Percentiles rank a stretch among this genome's conserved stretches.
These are phyloP conservation scores for Microsporum audouinii DNA, from an alignment of 2,329 filamentous ascomycete species.

Conservation along the genomic window DNA sequence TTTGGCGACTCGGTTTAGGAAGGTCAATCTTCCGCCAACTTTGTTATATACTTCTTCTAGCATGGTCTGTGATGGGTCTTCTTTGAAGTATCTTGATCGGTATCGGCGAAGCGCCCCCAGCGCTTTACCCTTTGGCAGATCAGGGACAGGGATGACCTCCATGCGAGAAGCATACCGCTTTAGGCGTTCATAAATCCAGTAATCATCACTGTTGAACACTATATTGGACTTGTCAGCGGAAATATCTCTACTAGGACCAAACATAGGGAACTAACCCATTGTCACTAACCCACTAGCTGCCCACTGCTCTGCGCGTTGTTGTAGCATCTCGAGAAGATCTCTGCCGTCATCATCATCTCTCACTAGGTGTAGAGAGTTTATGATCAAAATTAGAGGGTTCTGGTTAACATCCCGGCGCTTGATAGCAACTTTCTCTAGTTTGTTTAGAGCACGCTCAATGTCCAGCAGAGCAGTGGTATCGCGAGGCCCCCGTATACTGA, in stretches of 20 bases:
- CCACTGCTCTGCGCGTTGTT: slow-evolving; percentile 94
- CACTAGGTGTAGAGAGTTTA: slow-evolving; percentile 87
- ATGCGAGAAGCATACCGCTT: slow-evolving; percentile 89
- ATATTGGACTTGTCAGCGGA: slow-evolving; percentile 23
- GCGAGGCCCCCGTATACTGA: slow-evolving; percentile 82
- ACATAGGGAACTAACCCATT: slow-evolving; percentile 30
- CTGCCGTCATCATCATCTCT: slow-evolving; percentile 87
- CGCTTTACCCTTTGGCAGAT: slow-evolving; percentile 68
- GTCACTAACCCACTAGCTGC: slow-evolving; percentile 84
- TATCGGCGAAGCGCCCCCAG: slow-evolving; percentile 67
- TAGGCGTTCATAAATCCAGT: slow-evolving; percentile 93
- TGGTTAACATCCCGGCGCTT: slow-evolving; percentile 46
- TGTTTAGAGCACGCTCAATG: slow-evolving; percentile 94
- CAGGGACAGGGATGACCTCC: slow-evolving; percentile 78
- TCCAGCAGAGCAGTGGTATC: slow-evolving; percentile 88
- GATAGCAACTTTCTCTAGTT: slow-evolving; percentile 89
- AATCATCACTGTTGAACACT: slow-evolving; percentile 94
- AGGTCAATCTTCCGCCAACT: slow-evolving; percentile 79
- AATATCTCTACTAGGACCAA: neutral
- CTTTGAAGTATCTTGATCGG: slow-evolving; percentile 62
- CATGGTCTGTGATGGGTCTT: slow-evolving; percentile 41
- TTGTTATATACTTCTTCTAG: slow-evolving; percentile 72
- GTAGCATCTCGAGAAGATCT: slow-evolving; percentile 83
- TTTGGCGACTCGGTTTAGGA: slow-evolving; percentile 82
- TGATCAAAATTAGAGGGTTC: slow-evolving; percentile 74